These are phyloP conservation scores for Russula vinacea DNA, from an alignment of 768 basidiomycete genomes.

Conservation along the genomic window DNA sequence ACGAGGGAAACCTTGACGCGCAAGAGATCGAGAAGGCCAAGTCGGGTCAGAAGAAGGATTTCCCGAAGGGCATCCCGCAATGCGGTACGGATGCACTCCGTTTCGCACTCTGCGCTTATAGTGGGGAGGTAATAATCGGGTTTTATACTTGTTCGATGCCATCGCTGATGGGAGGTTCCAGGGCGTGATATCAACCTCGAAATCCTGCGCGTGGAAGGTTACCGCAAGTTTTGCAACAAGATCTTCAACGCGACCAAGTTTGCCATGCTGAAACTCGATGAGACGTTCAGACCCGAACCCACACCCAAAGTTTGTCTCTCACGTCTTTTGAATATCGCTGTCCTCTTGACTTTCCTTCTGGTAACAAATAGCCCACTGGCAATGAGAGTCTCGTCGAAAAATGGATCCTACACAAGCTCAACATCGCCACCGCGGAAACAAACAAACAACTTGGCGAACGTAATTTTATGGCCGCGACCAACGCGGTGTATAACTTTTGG, in stretches of 20 bases:
- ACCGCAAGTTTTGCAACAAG: constrained; percentile 99
- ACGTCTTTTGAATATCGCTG: not conserved
- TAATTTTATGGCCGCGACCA: constrained; percentile 93
- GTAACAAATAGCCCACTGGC: constrained; percentile 64
- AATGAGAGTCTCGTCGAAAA: constrained; percentile 88
- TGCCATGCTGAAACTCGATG: constrained; percentile 96
- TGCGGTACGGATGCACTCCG: constrained; percentile 96
- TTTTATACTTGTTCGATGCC: not conserved
- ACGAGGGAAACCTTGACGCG: constrained; percentile 89
- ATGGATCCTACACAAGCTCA: constrained; percentile 95
- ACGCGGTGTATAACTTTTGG: constrained; percentile 89
- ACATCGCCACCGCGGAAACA: constrained; percentile 71
- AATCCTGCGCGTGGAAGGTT: constrained; percentile 93
- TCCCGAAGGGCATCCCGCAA: constrained; percentile 97
- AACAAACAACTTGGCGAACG: constrained; percentile 72
- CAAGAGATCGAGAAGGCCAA: constrained; percentile 90
- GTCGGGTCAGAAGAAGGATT: constrained; percentile 97
- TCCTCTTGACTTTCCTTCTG: not conserved
- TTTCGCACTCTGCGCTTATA: constrained; percentile 94
- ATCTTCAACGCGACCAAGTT: constrained; percentile 99
- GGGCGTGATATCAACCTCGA: constrained; percentile 97
- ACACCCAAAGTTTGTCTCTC: constrained; percentile 56
- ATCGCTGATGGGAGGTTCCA: constrained; percentile 33
- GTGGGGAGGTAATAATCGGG: constrained; percentile 64
- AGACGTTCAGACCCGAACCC: constrained; percentile 71